Conservation (phyloP, 2,329 filamentous ascomycete species). For the Graphium sp. region DNA sequence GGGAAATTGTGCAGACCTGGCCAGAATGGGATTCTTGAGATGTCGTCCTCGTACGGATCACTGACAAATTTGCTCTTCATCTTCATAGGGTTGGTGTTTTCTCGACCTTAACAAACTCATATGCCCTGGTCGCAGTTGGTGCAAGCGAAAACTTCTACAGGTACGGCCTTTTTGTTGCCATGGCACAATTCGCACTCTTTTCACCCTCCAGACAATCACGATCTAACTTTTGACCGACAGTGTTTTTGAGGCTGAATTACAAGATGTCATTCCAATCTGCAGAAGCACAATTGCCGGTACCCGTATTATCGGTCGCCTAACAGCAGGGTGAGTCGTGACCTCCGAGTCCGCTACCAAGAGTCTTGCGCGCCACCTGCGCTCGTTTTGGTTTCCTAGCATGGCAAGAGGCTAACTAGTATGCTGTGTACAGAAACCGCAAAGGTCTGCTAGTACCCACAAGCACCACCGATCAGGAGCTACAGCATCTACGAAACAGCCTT, state of each 20-base stretch:
- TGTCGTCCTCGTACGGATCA: too few relatives aligned
- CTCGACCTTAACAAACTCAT: constrained; percentile 90
- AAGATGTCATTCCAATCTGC: constrained; percentile 94
- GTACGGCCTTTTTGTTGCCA: too few relatives aligned
- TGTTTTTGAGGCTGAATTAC: constrained; percentile 93
- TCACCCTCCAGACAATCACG: too few relatives aligned
- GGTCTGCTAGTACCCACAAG: constrained; percentile 90
- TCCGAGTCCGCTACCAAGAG: too few relatives aligned
- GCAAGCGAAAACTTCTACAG: constrained; percentile 98
- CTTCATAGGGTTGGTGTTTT: constrained; percentile 97
- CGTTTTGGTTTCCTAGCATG: too few relatives aligned
- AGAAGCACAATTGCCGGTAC: constrained; percentile 94
- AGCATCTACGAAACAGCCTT: constrained; percentile 89
- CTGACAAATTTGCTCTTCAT: too few relatives aligned
- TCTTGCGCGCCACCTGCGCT: too few relatives aligned
- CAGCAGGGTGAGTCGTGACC: constrained; percentile 60
- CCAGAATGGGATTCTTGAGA: too few relatives aligned
- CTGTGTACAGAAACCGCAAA: constrained; percentile 60
- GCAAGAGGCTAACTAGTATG: background rate
- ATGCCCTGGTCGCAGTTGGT: constrained; percentile 84
- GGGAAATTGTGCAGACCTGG: too few relatives aligned
- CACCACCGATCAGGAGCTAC: constrained; percentile 94
- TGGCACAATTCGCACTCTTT: too few relatives aligned
- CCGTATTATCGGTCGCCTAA: constrained; percentile 87
- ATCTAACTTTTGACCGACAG: too few relatives aligned